Percentiles rank a stretch among this genome's conserved stretches.
Conservation (phyloP, 495 filamentous ascomycete species). For the Hypoxylon cercidicola region DNA sequence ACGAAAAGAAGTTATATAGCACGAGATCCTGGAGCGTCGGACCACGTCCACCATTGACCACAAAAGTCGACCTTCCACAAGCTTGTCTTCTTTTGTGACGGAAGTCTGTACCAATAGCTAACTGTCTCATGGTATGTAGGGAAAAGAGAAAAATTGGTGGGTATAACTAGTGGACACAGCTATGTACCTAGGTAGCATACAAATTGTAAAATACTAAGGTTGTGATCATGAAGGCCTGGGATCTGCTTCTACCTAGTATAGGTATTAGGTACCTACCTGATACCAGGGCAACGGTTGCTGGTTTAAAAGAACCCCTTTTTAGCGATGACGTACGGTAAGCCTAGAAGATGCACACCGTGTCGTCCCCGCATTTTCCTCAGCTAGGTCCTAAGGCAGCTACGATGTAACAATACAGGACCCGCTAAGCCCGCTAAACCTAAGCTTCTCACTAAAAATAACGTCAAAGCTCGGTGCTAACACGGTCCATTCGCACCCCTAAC, state of each 20-base stretch:
- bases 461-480: slow-evolving; percentile 23
- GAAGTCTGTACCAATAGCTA: background rate
- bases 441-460: slow-evolving; percentile 20
- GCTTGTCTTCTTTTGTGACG: slow-evolving; percentile 21
- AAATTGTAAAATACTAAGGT: background rate
- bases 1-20: background rate
- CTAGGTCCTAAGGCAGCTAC: background rate
- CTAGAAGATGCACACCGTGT: background rate
- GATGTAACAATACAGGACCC: background rate
- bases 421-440: slow-evolving; percentile 1
- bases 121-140: too few relatives aligned
- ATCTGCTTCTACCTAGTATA: too few relatives aligned
- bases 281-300: too few relatives aligned
- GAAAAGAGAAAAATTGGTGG: too few relatives aligned
- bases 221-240: too few relatives aligned
- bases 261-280: too few relatives aligned
- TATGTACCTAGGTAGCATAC: slow-evolving; percentile 2
- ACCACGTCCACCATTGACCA: slow-evolving; percentile 20
- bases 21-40: slow-evolving; percentile 4
- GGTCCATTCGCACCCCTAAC: background rate
- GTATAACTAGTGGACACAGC: background rate
- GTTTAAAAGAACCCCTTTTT: too few relatives aligned
- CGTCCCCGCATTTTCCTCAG: background rate
- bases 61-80: slow-evolving; percentile 27
- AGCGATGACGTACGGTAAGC: too few relatives aligned